phyloP scores from a whole-genome alignment of 225 moss, liverwort and hornwort genomes.

The Physcomitrellopsis africana region DNA sequence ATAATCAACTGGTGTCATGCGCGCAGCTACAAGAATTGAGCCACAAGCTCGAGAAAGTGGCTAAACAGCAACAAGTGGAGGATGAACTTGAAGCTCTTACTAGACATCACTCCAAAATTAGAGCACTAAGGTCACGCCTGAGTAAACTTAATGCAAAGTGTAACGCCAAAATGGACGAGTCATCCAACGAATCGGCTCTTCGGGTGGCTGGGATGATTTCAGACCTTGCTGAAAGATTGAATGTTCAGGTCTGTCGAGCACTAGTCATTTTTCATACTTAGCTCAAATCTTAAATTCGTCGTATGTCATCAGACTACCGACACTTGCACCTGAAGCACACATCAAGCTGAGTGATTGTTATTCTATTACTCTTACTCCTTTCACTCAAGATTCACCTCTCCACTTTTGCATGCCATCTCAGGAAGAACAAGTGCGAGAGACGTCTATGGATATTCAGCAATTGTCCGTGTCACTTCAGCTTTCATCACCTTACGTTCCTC shows the following conservation, averaged over 20 bases:
- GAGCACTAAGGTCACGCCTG: conserved; percentile 61
- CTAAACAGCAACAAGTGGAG: conserved; percentile 73
- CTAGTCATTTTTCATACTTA: neutral
- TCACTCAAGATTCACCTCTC: conserved; percentile 3
- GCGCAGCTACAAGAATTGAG: conserved; percentile 73
- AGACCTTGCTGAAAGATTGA: conserved; percentile 63
- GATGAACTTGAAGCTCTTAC: conserved; percentile 76
- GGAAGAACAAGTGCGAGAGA: conserved; percentile 75
- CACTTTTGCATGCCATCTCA: conserved; percentile 25
- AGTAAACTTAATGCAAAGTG: conserved; percentile 54
- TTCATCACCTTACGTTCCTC: conserved; percentile 80
- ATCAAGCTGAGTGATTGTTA: neutral
- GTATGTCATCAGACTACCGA: neutral
- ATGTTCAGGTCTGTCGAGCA: conserved; percentile 57
- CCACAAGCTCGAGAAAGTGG: conserved; percentile 80
- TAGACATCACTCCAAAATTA: conserved; percentile 69
- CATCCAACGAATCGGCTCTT: conserved; percentile 40
- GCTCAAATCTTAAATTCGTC: neutral
- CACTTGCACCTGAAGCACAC: neutral
- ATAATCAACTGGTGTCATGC: neutral
- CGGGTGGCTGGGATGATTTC: conserved; percentile 49
- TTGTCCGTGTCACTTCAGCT: conserved; percentile 68
- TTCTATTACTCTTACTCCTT: neutral
- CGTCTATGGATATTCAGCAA: conserved; percentile 64
- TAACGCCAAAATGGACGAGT: conserved; percentile 31